phyloP scores from a whole-genome alignment of 176 grass and related monocot species.

The Raddia guianensis region DNA sequence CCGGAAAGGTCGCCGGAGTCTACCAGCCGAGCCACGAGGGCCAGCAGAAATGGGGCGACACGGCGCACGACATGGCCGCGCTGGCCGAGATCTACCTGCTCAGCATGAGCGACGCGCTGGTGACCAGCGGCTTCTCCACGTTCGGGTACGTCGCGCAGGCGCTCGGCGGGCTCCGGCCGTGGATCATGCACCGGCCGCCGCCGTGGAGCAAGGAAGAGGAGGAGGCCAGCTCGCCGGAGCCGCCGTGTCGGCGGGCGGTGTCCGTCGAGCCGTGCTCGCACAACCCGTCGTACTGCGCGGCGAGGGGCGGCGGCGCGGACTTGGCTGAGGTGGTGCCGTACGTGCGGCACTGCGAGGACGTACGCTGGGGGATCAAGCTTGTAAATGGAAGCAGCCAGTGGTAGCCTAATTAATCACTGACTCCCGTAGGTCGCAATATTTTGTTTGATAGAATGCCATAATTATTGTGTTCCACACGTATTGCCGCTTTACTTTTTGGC shows the following conservation, averaged over 20 bases:
- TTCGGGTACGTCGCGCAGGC: constrained; percentile 52
- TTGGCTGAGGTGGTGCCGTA: constrained; percentile 32
- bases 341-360: constrained; percentile 57
- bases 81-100: constrained; percentile 43
- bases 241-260: constrained; percentile 21
- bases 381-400: constrained; percentile 25
- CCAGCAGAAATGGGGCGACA: constrained; percentile 15
- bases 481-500: too few species aligned
- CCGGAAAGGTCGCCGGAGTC: constrained; percentile 15
- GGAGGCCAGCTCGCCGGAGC: not conserved
- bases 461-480: too few species aligned
- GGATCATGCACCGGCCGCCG: constrained; percentile 36
- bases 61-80: constrained; percentile 42
- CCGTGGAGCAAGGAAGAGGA: constrained; percentile 24
- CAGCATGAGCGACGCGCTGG: constrained; percentile 34
- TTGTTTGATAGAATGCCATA: too few species aligned
- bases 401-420: too few species aligned
- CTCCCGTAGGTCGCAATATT: too few species aligned
- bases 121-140: constrained; percentile 44
- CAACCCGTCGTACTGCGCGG: constrained; percentile 43
- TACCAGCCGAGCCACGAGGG: constrained; percentile 52
- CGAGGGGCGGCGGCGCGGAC: constrained; percentile 8
- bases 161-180: constrained; percentile 39
- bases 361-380: constrained; percentile 46
- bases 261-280: constrained; percentile 62